These are phyloP conservation scores for Zizania palustris DNA, from an alignment of 202 grass and related monocot genomes.

Conservation along the genomic window DNA sequence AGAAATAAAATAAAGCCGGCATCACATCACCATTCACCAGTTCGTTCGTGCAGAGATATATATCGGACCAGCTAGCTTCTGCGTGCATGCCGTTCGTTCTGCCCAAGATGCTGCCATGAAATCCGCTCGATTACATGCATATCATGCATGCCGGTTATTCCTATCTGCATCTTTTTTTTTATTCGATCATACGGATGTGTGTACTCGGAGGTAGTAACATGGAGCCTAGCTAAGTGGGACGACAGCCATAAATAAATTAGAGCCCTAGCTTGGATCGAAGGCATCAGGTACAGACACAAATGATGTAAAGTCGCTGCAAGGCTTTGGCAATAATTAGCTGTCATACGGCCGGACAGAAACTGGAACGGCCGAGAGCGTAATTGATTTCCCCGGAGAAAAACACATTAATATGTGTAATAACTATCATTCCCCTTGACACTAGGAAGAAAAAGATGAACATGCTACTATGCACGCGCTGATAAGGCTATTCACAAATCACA, in stretches of 20 bases:
- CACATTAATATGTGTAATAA: no score
- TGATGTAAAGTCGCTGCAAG: not conserved
- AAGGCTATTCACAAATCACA: no score
- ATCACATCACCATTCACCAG: not conserved
- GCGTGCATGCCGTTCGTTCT: no score
- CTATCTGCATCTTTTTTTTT: not conserved
- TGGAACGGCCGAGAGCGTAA: not conserved
- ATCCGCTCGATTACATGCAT: no score
- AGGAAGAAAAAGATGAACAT: not conserved
- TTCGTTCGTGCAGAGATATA: no score
- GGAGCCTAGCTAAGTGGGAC: not conserved
- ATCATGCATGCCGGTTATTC: no score
- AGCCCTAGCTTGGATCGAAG: no score
- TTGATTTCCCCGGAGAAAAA: constrained; percentile 2
- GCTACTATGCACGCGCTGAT: not conserved
- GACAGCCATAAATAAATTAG: not conserved
- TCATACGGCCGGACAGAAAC: not conserved
- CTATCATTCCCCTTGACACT: not conserved
- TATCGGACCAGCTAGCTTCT: no score
- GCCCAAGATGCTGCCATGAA: no score
- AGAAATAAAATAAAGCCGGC: no score
- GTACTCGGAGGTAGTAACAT: not conserved
- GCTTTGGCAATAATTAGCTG: constrained; percentile 7
- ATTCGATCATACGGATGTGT: not conserved
- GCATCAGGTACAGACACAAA: not conserved